Conservation (phyloP, 352 stramenopile genomes). For the Phytophthora hybrid region DNA sequence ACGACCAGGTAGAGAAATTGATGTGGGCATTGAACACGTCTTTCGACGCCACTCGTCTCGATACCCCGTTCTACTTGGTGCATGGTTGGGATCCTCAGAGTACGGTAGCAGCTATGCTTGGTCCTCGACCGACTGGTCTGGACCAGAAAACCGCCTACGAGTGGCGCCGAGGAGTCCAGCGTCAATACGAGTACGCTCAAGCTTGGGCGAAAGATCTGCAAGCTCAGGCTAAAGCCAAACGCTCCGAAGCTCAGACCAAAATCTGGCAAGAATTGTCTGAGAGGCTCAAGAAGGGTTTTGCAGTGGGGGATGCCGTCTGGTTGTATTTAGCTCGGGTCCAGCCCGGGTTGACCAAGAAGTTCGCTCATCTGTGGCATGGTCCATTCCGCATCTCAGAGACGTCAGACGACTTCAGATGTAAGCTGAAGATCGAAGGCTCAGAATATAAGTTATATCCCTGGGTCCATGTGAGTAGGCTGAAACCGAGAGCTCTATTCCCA, state of each 20-base stretch:
- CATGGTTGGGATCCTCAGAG: constrained; percentile 2
- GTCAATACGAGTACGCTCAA: neutral
- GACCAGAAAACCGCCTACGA: neutral
- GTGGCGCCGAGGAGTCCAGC: neutral
- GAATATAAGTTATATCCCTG: neutral
- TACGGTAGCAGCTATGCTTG: neutral
- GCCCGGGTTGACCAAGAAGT: neutral
- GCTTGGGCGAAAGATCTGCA: neutral
- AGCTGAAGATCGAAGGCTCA: neutral
- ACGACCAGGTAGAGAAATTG: neutral
- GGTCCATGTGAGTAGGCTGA: constrained; percentile 1
- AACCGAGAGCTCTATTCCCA: constrained; percentile 1
- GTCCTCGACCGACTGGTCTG: neutral
- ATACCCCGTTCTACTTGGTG: neutral
- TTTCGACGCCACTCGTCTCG: neutral
- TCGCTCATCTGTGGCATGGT: neutral
- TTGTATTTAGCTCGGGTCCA: neutral
- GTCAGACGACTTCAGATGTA: neutral
- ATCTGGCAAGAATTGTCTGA: neutral
- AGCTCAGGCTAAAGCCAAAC: neutral
- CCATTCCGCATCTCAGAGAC: neutral
- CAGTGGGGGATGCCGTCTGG: neutral
- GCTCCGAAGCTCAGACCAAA: neutral
- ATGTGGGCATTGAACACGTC: neutral
- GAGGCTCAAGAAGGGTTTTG: neutral